phyloP scores from a whole-genome alignment of 2,329 filamentous ascomycete genomes.

The Trichoderma guizhouense region DNA sequence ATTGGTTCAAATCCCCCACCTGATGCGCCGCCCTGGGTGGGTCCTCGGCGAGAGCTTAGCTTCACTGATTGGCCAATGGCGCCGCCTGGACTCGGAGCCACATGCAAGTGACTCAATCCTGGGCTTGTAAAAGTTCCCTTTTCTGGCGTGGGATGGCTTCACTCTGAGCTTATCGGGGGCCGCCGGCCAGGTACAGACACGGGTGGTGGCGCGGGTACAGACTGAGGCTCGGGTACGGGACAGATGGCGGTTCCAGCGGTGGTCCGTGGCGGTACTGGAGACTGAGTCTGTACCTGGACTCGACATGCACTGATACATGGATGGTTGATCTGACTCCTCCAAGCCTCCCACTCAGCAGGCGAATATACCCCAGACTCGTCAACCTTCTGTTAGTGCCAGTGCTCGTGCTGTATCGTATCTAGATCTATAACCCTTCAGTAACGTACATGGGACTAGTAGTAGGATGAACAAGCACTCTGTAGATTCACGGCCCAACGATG shows the following conservation, averaged over 20 bases:
- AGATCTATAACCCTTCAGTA: not conserved
- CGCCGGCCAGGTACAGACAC: not conserved
- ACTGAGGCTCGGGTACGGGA: not conserved
- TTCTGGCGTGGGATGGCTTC: not conserved
- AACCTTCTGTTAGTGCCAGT: not conserved
- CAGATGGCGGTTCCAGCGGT: not conserved
- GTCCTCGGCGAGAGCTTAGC: conserved; percentile 35
- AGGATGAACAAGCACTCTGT: not conserved
- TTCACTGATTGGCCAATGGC: conserved; percentile 33
- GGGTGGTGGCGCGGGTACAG: not conserved
- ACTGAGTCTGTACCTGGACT: not conserved
- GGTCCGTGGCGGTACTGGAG: not conserved
- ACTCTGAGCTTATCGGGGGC: not conserved
- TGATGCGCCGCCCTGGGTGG: conserved; percentile 27
- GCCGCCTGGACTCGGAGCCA: conserved; percentile 12
- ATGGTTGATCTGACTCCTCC: not conserved
- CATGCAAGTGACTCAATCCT: conserved; percentile 31
- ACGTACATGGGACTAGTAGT: not conserved
- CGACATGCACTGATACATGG: not conserved
- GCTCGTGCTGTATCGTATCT: not conserved
- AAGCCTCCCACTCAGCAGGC: not conserved
- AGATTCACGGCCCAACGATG: not conserved
- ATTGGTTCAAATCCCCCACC: conserved; percentile 32
- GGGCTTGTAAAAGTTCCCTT: conserved; percentile 9
- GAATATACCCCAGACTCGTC: not conserved